A percentile compares a stretch with the other conserved stretches of the same genome.
Evolutionary conservation across 495 filamentous ascomycete species (phyloP).

Genomic region (Penicillium subrubescens): DNA sequence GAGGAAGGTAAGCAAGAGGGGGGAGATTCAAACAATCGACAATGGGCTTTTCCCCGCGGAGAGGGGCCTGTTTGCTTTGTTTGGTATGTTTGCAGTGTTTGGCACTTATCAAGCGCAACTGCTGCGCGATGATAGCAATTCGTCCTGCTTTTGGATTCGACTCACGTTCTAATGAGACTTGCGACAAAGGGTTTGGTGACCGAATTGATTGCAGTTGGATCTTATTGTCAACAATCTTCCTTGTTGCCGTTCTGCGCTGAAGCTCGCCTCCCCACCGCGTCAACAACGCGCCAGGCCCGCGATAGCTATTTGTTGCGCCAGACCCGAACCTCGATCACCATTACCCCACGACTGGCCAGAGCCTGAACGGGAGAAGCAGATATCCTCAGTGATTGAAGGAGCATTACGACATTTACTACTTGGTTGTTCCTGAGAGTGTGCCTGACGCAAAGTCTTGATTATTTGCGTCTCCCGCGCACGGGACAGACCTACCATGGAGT

Average conservation of each 20-base stretch:
- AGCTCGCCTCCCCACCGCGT: slow-evolving; percentile 3
- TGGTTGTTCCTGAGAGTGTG: not conserved
- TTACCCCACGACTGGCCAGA: not conserved
- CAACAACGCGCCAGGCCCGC: slow-evolving; percentile 17
- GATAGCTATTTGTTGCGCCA: slow-evolving; percentile 2
- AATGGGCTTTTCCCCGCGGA: slow-evolving; percentile 19
- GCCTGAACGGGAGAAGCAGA: not conserved
- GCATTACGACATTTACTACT: not conserved
- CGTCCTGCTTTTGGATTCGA: not conserved
- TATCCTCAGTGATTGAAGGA: not conserved
- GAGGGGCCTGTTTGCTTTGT: slow-evolving; percentile 10
- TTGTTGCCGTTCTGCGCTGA: not conserved
- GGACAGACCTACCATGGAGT: slow-evolving; percentile 35
- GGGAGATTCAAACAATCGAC: slow-evolving; percentile 5
- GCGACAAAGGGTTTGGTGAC: not conserved
- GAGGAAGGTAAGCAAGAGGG: not conserved
- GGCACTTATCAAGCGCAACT: slow-evolving; percentile 12
- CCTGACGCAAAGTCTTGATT: not conserved
- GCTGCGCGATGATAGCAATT: slow-evolving; percentile 4
- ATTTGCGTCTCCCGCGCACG: not conserved
- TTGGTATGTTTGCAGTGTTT: slow-evolving; percentile 36
- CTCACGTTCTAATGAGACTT: not conserved
- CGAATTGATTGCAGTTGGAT: not conserved
- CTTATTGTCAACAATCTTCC: not conserved
- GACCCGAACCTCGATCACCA: not conserved